phyloP scores from a whole-genome alignment of 345 rosid genomes.

The Salix arbutifolia region DNA sequence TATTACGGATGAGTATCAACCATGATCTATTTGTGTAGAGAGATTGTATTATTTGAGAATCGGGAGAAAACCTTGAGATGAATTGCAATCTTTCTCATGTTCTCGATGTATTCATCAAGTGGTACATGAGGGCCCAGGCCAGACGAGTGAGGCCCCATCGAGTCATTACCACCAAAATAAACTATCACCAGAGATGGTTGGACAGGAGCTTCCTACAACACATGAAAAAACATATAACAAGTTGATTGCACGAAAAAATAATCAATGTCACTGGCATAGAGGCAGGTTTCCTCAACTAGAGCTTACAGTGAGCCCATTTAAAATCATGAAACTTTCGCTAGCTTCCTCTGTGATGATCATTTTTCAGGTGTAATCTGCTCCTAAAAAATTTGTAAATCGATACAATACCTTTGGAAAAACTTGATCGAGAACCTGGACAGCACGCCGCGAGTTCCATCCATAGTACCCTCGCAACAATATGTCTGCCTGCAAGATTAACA shows the following conservation, averaged over 20 bases:
- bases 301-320: not conserved
- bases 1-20: not conserved
- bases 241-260: not conserved
- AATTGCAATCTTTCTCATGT: slow-evolving; percentile 71
- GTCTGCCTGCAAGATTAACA: slow-evolving; percentile 57
- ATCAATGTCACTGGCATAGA: not conserved
- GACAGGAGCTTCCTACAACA: slow-evolving; percentile 50
- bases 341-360: not conserved
- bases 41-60: not conserved
- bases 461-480: slow-evolving; percentile 75
- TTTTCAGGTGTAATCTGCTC: not conserved
- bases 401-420: slow-evolving; percentile 75
- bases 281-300: not conserved
- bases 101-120: slow-evolving; percentile 63
- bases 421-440: slow-evolving; percentile 70
- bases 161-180: slow-evolving; percentile 96
- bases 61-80: slow-evolving; percentile 64
- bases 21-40: not conserved
- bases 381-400: not conserved
- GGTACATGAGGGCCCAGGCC: slow-evolving; percentile 96
- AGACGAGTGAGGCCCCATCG: slow-evolving; percentile 92
- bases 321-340: not conserved
- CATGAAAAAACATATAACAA: not conserved
- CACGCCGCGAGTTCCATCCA: slow-evolving; percentile 94
- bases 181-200: slow-evolving; percentile 86